These are phyloP conservation scores for Fusarium coffeatum DNA, from an alignment of 2,329 filamentous ascomycete species.

Conservation along the genomic window DNA sequence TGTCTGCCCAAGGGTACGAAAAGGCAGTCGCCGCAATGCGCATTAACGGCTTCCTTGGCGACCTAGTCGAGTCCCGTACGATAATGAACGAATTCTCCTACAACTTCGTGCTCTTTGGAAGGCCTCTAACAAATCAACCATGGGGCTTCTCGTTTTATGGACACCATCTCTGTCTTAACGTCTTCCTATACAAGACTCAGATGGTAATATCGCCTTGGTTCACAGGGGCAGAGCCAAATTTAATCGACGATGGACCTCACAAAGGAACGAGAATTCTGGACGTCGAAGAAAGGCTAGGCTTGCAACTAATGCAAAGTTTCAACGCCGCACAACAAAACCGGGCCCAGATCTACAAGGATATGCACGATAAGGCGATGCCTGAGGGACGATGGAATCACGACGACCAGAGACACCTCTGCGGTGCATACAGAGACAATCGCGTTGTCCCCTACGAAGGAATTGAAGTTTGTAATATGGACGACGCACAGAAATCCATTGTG, in stretches of 20 bases:
- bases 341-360: constrained; percentile 43
- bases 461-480: constrained; percentile 55
- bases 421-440: constrained; percentile 82
- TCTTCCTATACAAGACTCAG: constrained; percentile 73
- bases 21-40: constrained; percentile 79
- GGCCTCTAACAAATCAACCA: constrained; percentile 64
- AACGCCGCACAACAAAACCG: constrained; percentile 59
- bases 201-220: constrained; percentile 80
- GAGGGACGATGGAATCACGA: constrained; percentile 80
- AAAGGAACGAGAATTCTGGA: constrained; percentile 74
- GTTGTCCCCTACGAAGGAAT: constrained; percentile 80
- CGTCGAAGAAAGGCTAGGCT: constrained; percentile 69
- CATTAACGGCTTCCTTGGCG: constrained; percentile 79
- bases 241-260: constrained; percentile 73
- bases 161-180: constrained; percentile 79
- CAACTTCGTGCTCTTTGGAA: constrained; percentile 79
- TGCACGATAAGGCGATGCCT: constrained; percentile 70
- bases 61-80: constrained; percentile 68
- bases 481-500: not conserved
- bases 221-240: constrained; percentile 82
- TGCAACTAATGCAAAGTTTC: constrained; percentile 77
- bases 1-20: constrained; percentile 76
- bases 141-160: constrained; percentile 84
- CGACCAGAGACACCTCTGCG: constrained; percentile 81
- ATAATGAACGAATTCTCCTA: constrained; percentile 82